Base-by-base conservation (phyloP, 257 asterid species). In the Knoxia roxburghii region DNA sequence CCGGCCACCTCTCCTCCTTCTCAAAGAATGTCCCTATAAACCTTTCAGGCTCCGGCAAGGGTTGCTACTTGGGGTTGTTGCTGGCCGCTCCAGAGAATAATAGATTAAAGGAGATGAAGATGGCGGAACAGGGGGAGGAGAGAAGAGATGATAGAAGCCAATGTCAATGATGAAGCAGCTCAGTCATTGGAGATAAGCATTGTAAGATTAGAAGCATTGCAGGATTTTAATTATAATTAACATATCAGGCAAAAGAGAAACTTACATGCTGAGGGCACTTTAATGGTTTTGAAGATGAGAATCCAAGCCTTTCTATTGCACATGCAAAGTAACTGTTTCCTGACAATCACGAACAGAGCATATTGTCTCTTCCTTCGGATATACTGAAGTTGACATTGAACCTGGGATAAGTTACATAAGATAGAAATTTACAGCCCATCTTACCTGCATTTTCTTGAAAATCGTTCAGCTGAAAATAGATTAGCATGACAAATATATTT, bases 181-280 rank as follows among this genome's bases (percentile, higher is more conserved):
- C n/a, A n/a, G n/a, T n/a, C n/a, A n/a, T n/a, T n/a, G n/a, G n/a
- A n/a, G n/a, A n/a, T n/a, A n/a, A n/a, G n/a, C n/a, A n/a, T n/a
- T n/a, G n/a, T n/a, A n/a, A n/a, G n/a, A n/a, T n/a, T n/a, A n/a
- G n/a, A n/a, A n/a, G n/a, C n/a, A n/a, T n/a, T n/a, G n/a, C n/a
- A n/a, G n/a, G n/a, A n/a, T n/a, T n/a, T n/a, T n/a, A n/a, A n/a
- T n/a, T n/a, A n/a, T n/a, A n/a, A n/a, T n/a, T n/a, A n/a, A n/a
- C n/a, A n/a, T n/a, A n/a, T 52, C 33, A 23, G 29, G 20, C 40
- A 41, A 24, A 43, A 61, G 64, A 66, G 57, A 67, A 69, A 79
- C 93, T 86, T 82, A 92, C 98, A 83, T 92, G 98, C 50, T 84
- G 97, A 52, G 97, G 97, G 77, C 98, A 92, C 84, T 85, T 92